phyloP scores from a whole-genome alignment of 345 rosid species.

The Draba incana region DNA sequence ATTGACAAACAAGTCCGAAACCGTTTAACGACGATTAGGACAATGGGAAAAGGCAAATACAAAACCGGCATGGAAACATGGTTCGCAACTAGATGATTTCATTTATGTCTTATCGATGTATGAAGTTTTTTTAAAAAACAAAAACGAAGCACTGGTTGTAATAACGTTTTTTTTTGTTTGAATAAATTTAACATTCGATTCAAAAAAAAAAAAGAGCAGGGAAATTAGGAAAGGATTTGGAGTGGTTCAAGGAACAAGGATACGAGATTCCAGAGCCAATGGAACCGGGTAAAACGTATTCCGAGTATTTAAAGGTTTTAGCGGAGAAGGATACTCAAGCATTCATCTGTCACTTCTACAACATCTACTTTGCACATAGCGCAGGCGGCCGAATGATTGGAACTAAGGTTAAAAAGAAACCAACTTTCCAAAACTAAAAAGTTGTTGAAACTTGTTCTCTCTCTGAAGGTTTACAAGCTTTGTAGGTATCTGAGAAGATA shows the following conservation, averaged over 20 bases:
- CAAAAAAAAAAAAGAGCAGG: too few species aligned
- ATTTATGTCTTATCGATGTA: too few species aligned
- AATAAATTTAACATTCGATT: too few species aligned
- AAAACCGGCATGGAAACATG: too few species aligned
- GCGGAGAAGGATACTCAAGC: constrained; percentile 87
- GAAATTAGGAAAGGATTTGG: constrained; percentile 67
- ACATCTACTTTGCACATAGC: constrained; percentile 84
- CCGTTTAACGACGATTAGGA: too few species aligned
- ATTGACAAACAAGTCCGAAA: too few species aligned
- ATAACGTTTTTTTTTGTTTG: too few species aligned
- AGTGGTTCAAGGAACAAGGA: constrained; percentile 89
- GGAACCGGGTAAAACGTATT: constrained; percentile 62
- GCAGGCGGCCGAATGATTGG: constrained; percentile 99
- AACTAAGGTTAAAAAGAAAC: constrained; percentile 58
- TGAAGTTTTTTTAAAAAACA: too few species aligned
- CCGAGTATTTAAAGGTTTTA: constrained; percentile 59
- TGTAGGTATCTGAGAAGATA: constrained; percentile 62
- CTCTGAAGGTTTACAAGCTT: not conserved
- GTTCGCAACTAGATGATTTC: too few species aligned
- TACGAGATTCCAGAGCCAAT: constrained; percentile 65
- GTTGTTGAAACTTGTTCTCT: not conserved
- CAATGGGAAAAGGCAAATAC: too few species aligned
- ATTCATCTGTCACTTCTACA: constrained; percentile 90
- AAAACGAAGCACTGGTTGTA: too few species aligned
- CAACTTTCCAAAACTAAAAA: not conserved